Base-by-base conservation (phyloP, 352 stramenopile genomes). In the Pythium folliculosum region DNA sequence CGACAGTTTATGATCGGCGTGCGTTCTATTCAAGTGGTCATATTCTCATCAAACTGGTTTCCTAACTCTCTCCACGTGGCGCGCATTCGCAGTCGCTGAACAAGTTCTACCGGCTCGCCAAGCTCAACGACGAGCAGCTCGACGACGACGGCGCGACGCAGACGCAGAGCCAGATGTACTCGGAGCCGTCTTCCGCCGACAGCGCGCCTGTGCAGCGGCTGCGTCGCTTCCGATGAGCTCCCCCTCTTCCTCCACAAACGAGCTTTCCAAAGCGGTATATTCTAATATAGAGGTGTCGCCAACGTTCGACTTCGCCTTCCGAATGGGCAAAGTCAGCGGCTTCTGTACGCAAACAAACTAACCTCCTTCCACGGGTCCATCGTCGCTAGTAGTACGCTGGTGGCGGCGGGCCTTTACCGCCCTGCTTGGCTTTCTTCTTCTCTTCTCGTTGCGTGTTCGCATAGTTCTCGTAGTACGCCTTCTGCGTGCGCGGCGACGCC, bases 1-100 rank as follows among this genome's bases (percentile, higher is more conserved):
- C 87, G 87, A n/a, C 78, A 93, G 67, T 90, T 96, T 49, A 94
- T 96, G 84, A 81, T 90, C 25, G 80, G 81, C 27, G 86, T 95
- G 76, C 66, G 77, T 49, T 57, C 5, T 47, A 5, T 53, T 48
- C 21, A 17, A 44, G 43, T n/a, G 23, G 25, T 45, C 14, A 51
- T 13, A 38, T 51, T 69, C 3, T 12, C 3, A 47, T 47, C 40
- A 21, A 13, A n/a, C 19, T 10, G 8, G 19, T 7, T 50, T 50
- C 19, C 8, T 27, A 27, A 25, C n/a, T 19, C 27, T 32, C 27
- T 5, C 2, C 27, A 32, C 27, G 27, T 32, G 27, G 27, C 5
- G 27, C 27, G 2, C 27, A 5, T 32, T 5, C 3, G 5, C 27
- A 94, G 86, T 94, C 86, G 19, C 67, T 94, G 10, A 75, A 88